Percentiles rank a stretch among this genome's conserved stretches.
These are phyloP conservation scores for Scedosporium dehoogii DNA, from an alignment of 2,329 filamentous ascomycete genomes.

Conservation along the genomic window DNA sequence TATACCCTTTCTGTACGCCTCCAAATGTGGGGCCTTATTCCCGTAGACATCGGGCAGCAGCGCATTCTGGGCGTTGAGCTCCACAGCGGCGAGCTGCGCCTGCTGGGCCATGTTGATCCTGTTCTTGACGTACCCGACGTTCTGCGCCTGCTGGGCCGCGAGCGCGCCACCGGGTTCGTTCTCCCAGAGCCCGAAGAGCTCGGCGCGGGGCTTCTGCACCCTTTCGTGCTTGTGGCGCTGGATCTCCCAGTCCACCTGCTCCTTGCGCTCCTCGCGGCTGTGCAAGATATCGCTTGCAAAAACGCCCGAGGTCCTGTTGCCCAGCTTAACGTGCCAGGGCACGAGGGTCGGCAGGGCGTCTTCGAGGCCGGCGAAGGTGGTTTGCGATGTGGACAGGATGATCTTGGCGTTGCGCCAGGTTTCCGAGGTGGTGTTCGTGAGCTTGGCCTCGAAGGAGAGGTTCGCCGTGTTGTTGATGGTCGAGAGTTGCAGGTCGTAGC, in stretches of 20 bases:
- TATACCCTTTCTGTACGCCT: too few relatives aligned
- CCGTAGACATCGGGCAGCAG: too few relatives aligned
- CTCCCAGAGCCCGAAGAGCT: slow-evolving; percentile 8
- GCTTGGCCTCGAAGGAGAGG: slow-evolving; percentile 52
- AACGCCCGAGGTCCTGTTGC: slow-evolving; percentile 14
- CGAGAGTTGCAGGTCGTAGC: slow-evolving; percentile 52
- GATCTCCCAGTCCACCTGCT: slow-evolving; percentile 19
- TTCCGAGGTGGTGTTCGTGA: slow-evolving; percentile 53
- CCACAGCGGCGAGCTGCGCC: too few relatives aligned
- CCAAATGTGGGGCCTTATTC: too few relatives aligned
- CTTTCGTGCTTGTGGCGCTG: slow-evolving; percentile 14
- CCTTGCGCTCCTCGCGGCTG: slow-evolving; percentile 27
- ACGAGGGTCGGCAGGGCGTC: slow-evolving; percentile 44
- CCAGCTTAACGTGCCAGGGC: slow-evolving; percentile 47
- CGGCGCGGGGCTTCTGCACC: slow-evolving; percentile 6
- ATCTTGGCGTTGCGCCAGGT: slow-evolving; percentile 52
- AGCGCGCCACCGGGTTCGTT: not conserved
- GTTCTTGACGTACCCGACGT: not conserved
- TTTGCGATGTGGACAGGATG: slow-evolving; percentile 53
- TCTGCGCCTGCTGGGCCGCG: not conserved
- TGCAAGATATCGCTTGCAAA: slow-evolving; percentile 20
- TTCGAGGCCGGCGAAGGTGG: slow-evolving; percentile 44
- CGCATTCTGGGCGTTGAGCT: too few relatives aligned
- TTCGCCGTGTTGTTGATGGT: slow-evolving; percentile 41
- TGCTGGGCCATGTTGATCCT: not conserved